Conservation (phyloP, 805 yeast species). For the Hanseniaspora valbyensis region DNA sequence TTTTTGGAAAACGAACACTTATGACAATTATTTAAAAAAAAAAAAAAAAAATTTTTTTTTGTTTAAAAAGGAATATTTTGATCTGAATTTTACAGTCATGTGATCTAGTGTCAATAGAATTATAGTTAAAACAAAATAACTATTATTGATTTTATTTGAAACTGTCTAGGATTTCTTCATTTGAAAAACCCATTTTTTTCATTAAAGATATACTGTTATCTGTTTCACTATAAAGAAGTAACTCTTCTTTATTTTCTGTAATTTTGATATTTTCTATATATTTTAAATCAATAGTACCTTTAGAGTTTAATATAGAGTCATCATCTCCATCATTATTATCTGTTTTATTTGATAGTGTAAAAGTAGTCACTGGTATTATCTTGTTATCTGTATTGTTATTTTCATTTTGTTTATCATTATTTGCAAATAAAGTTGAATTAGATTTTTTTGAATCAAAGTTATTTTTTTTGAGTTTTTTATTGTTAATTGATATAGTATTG, state of each 20-base stretch:
- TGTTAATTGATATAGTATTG: too few species aligned
- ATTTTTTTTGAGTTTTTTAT: background rate
- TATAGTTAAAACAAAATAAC: too few species aligned
- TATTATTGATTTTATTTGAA: background rate
- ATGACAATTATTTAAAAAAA: too few species aligned
- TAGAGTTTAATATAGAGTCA: background rate
- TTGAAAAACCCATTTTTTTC: background rate
- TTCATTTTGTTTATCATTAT: background rate
- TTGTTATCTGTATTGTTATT: background rate
- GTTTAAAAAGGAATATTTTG: too few species aligned
- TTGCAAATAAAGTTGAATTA: background rate
- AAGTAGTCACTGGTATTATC: background rate
- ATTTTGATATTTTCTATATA: background rate
- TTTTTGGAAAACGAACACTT: too few species aligned
- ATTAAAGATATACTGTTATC: background rate
- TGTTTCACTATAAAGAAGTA: background rate
- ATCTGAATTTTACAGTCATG: too few species aligned
- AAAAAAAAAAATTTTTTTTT: too few species aligned
- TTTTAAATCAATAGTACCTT: background rate
- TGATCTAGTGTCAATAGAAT: too few species aligned
- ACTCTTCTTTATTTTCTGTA: background rate
- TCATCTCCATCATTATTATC: background rate
- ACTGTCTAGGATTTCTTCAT: conserved; percentile 3
- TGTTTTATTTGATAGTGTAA: background rate
- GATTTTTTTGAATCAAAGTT: background rate